Evolutionary conservation across 73 alveolate genomes (phyloP).

Genomic region (Symbiodinium pilosum): DNA sequence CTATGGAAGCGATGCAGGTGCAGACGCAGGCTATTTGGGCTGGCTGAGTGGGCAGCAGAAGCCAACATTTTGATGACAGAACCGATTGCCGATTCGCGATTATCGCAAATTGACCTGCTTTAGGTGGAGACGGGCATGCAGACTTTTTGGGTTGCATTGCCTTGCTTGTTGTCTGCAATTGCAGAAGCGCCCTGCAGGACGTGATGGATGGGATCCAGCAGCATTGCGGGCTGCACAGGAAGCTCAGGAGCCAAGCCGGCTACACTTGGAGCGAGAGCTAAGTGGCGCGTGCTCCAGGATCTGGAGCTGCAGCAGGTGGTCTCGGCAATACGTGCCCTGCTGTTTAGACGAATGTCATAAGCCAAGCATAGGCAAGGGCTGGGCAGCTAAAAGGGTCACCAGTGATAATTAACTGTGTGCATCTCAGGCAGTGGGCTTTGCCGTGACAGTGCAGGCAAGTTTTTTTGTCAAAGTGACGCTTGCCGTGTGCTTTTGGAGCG

Average conservation of each 20-base stretch:
- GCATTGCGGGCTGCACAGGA: conserved; percentile 69
- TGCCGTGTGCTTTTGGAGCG: neutral
- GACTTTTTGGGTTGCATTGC: neutral
- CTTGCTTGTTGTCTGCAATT: neutral
- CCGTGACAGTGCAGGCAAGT: too few species aligned
- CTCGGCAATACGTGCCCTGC: conserved; percentile 20
- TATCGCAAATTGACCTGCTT: too few species aligned
- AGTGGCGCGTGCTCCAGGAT: conserved; percentile 5
- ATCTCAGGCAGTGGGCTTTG: neutral
- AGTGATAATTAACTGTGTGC: neutral
- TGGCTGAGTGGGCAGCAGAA: too few species aligned
- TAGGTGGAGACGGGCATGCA: too few species aligned
- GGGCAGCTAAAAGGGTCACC: too few species aligned
- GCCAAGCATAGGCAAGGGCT: neutral
- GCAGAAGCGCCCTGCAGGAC: conserved; percentile 28
- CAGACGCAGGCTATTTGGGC: too few species aligned
- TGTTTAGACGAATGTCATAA: neutral
- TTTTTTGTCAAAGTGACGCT: too few species aligned
- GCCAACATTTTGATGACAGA: too few species aligned
- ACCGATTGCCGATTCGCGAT: too few species aligned
- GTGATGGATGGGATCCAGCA: conserved; percentile 56
- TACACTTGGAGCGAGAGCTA: neutral
- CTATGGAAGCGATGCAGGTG: too few species aligned
- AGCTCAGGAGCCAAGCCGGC: conserved; percentile 35
- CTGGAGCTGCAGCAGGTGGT: conserved; percentile 76